Evolutionary conservation across 2,329 filamentous ascomycete species (phyloP).

Genomic region (Nakataea oryzae): DNA sequence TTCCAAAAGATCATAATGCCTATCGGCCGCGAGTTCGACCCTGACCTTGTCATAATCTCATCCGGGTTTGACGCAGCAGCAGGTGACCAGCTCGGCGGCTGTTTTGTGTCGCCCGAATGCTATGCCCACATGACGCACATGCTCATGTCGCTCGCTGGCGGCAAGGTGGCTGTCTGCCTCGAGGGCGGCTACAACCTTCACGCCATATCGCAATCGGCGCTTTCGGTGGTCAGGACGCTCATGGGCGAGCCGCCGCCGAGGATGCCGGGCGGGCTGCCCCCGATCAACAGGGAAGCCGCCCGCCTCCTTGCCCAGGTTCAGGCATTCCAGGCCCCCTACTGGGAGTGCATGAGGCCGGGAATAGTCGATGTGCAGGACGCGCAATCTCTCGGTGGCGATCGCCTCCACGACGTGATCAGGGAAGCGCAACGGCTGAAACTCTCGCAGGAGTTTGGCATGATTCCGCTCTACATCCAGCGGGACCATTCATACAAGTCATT

Average conservation of each 20-base stretch:
- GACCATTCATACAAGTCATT: slow-evolving; percentile 65
- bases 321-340: slow-evolving; percentile 58
- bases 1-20: slow-evolving; percentile 97
- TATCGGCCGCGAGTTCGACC: slow-evolving; percentile 84
- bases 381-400: slow-evolving; percentile 41
- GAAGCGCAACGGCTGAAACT: slow-evolving; percentile 64
- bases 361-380: slow-evolving; percentile 43
- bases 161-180: slow-evolving; percentile 83
- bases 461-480: slow-evolving; percentile 68
- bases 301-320: slow-evolving; percentile 48
- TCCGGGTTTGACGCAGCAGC: slow-evolving; percentile 93
- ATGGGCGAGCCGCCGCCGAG: slow-evolving; percentile 85
- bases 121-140: slow-evolving; percentile 99
- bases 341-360: slow-evolving; percentile 76
- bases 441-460: slow-evolving; percentile 65
- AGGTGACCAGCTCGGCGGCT: slow-evolving; percentile 85
- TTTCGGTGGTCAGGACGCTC: slow-evolving; percentile 82
- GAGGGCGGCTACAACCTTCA: slow-evolving; percentile 93
- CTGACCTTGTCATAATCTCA: slow-evolving; percentile 89
- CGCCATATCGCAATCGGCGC: slow-evolving; percentile 84
- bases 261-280: slow-evolving; percentile 34
- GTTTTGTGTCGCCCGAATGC: slow-evolving; percentile 80
- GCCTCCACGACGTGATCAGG: slow-evolving; percentile 73
- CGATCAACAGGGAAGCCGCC: slow-evolving; percentile 46
- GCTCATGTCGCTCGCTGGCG: slow-evolving; percentile 88